Evolutionary conservation across 2,329 filamentous ascomycete genomes (phyloP), one percentile per base, ranked within the genome.

Genomic region (Pseudophaeomoniella oleicola): DNA sequence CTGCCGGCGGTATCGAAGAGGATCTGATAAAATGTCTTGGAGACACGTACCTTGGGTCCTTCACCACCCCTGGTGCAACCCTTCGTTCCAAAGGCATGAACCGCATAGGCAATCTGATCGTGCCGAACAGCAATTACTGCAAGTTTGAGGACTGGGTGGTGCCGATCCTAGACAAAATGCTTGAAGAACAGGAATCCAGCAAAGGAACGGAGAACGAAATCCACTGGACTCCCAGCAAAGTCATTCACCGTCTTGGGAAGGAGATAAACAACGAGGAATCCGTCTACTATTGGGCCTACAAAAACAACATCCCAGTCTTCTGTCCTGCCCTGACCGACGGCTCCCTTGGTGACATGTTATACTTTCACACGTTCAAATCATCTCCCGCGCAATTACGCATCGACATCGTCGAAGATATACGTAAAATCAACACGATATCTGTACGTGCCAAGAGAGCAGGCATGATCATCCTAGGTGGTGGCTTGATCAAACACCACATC

Each of bases 11-110:
- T 35, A 75, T 98, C 36, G 90, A 98, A 59, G 90, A 98, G 57
- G 90, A 98, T 59, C 78, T 98, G 39, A 98, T 98, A 70, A 98
- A 98, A 64, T 98, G 90, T 50, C 76, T 98, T 2, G 90, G 81
- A 9, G 79, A 85, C 36, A 98, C 90, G 0, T 98, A 94, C 58
- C 76, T 96, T 53, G 84, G 85, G 32, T 78, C 82, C 1, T 98
- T 96, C 61, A 74, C 71, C 36, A 78, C 83, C 0, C 63, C 71
- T 1, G 90, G 90, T 11, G 78, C 81, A 5, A 72, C 75, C 1
- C 71, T 98, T 15, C 82, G 90, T 29, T 71, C 76, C 42, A 81
- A 84, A 55, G 90, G 90, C 6, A 72, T 96, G 51, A 98, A 98
- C 60, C 78, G 90, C 19, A 96, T 98, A 50, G 90, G 90, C 36